These are phyloP conservation scores for Ogataea zsoltii DNA, from an alignment of 805 yeast genomes.

Conservation along the genomic window DNA sequence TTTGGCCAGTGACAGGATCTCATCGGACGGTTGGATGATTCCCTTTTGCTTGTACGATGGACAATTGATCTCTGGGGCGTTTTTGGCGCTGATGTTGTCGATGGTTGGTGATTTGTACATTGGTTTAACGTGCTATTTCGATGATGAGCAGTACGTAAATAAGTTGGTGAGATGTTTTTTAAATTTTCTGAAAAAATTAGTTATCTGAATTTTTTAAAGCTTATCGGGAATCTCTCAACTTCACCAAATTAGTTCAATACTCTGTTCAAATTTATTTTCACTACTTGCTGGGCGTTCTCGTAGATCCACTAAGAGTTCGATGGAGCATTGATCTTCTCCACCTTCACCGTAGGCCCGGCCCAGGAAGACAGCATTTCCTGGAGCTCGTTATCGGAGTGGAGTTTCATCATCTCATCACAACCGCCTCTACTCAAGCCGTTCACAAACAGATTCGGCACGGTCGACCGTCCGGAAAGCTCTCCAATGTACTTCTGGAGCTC, in stretches of 20 bases:
- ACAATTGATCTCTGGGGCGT: slow-evolving; percentile 17
- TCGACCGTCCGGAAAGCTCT: slow-evolving; percentile 68
- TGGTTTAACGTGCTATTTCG: no score
- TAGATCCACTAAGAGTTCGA: slow-evolving; percentile 43
- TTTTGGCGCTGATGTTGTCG: slow-evolving; percentile 19
- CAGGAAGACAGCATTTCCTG: slow-evolving; percentile 54
- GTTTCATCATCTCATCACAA: slow-evolving; percentile 69
- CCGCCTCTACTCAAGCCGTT: slow-evolving; percentile 84
- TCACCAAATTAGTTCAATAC: no score
- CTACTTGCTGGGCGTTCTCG: no score
- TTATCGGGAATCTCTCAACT: no score
- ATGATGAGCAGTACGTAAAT: no score
- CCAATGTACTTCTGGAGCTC: slow-evolving; percentile 74
- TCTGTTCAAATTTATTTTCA: no score
- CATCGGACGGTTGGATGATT: slow-evolving; percentile 17
- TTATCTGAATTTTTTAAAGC: neutral
- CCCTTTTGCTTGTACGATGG: slow-evolving; percentile 26
- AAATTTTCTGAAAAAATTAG: neutral
- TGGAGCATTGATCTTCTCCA: slow-evolving; percentile 55
- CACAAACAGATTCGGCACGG: slow-evolving; percentile 89
- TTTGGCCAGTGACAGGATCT: slow-evolving; percentile 36
- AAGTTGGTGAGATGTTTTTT: no score
- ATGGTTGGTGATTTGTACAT: slow-evolving; percentile 24
- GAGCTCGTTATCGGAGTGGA: slow-evolving; percentile 60
- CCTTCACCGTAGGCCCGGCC: slow-evolving; percentile 56